These are phyloP conservation scores for Colletotrichum graminicola DNA, from an alignment of 2,329 filamentous ascomycete genomes.

Conservation along the genomic window DNA sequence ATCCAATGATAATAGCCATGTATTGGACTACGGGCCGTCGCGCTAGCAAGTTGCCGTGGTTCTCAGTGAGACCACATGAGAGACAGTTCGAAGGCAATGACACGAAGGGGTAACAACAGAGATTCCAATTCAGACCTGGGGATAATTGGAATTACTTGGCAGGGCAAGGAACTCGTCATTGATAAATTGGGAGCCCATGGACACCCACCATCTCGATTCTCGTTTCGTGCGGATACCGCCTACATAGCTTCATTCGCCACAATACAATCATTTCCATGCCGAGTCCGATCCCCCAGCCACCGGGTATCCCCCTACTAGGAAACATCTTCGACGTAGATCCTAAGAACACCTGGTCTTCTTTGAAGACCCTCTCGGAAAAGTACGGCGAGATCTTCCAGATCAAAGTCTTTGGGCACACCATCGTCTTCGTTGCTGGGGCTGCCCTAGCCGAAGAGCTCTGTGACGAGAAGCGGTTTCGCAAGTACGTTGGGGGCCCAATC, in stretches of 20 bases:
- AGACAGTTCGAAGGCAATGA: slow-evolving; percentile 17
- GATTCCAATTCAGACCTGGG: slow-evolving; percentile 9
- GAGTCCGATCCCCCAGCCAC: slow-evolving; percentile 52
- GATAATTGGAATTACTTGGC: neutral
- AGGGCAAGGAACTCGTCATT: neutral
- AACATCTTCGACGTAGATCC: slow-evolving; percentile 53
- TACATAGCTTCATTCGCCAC: neutral
- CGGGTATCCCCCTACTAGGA: slow-evolving; percentile 52
- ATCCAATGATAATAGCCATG: slow-evolving; percentile 25
- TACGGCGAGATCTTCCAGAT: slow-evolving; percentile 56
- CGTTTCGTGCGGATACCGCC: neutral
- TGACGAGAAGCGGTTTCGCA: slow-evolving; percentile 66
- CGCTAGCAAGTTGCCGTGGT: slow-evolving; percentile 28
- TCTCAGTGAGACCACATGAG: slow-evolving; percentile 24
- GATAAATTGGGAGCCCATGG: neutral
- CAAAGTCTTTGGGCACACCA: slow-evolving; percentile 50
- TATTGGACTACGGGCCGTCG: slow-evolving; percentile 36
- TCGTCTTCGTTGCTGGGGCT: slow-evolving; percentile 58
- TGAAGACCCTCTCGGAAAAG: slow-evolving; percentile 52
- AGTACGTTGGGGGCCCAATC: slow-evolving; percentile 65
- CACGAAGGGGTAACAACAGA: slow-evolving; percentile 12
- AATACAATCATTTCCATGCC: slow-evolving; percentile 46
- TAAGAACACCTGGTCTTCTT: slow-evolving; percentile 53
- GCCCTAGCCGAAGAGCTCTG: slow-evolving; percentile 60
- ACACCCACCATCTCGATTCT: too few species aligned